Evolutionary conservation across 2,329 filamentous ascomycete species (phyloP).

Genomic region (Colletotrichum lindemuthianum): DNA sequence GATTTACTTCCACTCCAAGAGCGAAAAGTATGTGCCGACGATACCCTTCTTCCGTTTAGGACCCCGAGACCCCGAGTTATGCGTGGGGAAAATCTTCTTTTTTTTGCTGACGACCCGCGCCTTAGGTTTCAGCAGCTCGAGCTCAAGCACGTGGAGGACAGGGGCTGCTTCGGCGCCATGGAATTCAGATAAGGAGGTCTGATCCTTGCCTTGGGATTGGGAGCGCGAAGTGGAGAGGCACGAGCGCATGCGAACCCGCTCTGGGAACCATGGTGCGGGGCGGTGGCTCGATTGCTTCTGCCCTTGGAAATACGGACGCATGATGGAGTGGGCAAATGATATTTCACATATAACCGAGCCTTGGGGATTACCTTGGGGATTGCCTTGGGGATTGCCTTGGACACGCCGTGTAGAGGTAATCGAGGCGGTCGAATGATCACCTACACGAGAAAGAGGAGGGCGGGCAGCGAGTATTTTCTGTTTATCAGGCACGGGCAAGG

Average conservation of each 20-base stretch:
- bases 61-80: slow-evolving; percentile 13
- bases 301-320: slow-evolving; percentile 6
- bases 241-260: slow-evolving; percentile 9
- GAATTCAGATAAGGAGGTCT: slow-evolving; percentile 71
- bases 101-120: slow-evolving; percentile 20
- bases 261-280: slow-evolving; percentile 16
- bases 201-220: neutral
- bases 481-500: slow-evolving; percentile 28
- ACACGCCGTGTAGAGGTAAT: slow-evolving; percentile 3
- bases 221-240: slow-evolving; percentile 9
- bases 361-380: slow-evolving; percentile 26
- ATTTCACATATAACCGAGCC: slow-evolving; percentile 27
- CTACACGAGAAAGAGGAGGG: slow-evolving; percentile 1
- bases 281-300: slow-evolving; percentile 12
- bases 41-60: slow-evolving; percentile 1
- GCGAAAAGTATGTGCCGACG: slow-evolving; percentile 80
- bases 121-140: slow-evolving; percentile 90
- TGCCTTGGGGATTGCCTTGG: slow-evolving; percentile 21
- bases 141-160: slow-evolving; percentile 86
- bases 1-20: slow-evolving; percentile 98
- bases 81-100: neutral
- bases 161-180: slow-evolving; percentile 83
- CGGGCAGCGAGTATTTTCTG: slow-evolving; percentile 11
- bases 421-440: slow-evolving; percentile 4
- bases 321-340: slow-evolving; percentile 25